phyloP scores from a whole-genome alignment of 257 asterid species.

The Solanum chiquidenum region DNA sequence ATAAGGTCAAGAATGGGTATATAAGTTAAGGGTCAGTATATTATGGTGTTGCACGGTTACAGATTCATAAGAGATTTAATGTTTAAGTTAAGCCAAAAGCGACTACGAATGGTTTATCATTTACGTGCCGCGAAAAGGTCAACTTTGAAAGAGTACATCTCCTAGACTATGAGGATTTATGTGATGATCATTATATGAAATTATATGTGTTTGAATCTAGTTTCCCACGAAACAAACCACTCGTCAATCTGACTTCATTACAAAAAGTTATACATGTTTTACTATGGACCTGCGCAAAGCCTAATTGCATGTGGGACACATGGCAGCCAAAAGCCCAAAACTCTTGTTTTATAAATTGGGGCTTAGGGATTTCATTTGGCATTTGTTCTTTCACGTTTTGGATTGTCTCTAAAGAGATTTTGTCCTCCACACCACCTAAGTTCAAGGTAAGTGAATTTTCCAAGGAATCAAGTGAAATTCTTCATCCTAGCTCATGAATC shows the following conservation, averaged over 20 bases:
- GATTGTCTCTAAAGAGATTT: background rate
- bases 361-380: background rate
- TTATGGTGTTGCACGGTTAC: background rate
- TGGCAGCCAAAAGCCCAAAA: background rate
- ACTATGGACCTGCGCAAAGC: background rate
- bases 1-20: background rate
- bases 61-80: background rate
- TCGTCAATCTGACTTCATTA: background rate
- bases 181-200: background rate
- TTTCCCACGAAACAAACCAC: background rate
- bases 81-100: background rate
- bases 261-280: background rate
- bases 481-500: background rate
- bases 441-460: background rate
- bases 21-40: background rate
- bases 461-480: background rate
- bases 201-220: background rate
- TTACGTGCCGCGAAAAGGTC: background rate
- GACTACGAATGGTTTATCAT: background rate
- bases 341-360: background rate
- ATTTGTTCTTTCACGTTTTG: background rate
- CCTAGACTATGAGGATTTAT: background rate
- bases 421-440: background rate
- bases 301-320: background rate
- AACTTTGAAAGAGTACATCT: background rate